These are phyloP conservation scores for Cordia subcordata DNA, from an alignment of 257 asterid species.

Conservation along the genomic window DNA sequence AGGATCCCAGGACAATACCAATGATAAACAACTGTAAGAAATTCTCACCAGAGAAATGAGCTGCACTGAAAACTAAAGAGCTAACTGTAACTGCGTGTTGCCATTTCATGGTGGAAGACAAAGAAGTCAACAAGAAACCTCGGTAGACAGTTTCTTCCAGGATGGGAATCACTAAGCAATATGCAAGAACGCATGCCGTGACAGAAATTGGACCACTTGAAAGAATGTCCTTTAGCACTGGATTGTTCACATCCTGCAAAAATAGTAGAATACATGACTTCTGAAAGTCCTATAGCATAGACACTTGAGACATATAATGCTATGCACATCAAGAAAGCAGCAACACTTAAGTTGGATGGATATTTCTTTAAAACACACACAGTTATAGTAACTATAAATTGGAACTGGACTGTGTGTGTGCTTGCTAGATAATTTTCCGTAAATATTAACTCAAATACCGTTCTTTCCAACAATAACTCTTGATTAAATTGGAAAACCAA, in stretches of 20 bases:
- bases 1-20: constrained; percentile 67
- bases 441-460: too few species aligned
- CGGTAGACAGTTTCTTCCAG: constrained; percentile 85
- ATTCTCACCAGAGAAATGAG: constrained; percentile 76
- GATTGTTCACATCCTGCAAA: constrained; percentile 61
- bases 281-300: not conserved
- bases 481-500: too few species aligned
- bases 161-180: constrained; percentile 65
- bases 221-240: constrained; percentile 55
- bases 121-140: constrained; percentile 68
- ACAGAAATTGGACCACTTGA: constrained; percentile 44
- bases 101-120: constrained; percentile 70
- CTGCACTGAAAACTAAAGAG: constrained; percentile 64
- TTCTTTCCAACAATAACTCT: too few species aligned
- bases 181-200: constrained; percentile 41
- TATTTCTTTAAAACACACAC: too few species aligned
- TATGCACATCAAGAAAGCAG: too few species aligned
- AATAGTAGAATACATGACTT: not conserved
- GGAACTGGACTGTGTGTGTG: too few species aligned
- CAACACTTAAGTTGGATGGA: too few species aligned
- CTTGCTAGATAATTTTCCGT: too few species aligned
- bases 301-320: not conserved
- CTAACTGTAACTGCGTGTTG: constrained; percentile 58
- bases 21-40: constrained; percentile 56
- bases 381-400: too few species aligned